Base-by-base conservation (phyloP, 139 green algal species). In the Chlamydomonas sp. region DNA sequence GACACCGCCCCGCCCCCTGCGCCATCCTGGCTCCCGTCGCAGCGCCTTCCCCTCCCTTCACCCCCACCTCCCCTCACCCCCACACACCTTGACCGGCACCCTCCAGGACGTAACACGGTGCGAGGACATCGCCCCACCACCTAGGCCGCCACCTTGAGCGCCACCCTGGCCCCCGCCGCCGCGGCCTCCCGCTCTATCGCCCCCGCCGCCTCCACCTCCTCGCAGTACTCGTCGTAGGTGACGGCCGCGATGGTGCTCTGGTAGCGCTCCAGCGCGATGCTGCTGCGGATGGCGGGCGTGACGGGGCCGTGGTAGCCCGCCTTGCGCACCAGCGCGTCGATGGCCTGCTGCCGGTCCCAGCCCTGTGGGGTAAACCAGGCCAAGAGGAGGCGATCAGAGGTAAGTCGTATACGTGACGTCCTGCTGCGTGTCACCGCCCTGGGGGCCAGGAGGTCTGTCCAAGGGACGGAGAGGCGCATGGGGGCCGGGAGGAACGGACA, bases 241-340 rank as follows among this genome's bases (percentile, higher is more conserved):
- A 89, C 63, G 20, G 77, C 49, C 3, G 68, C 68, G 17, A 89
- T 85, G 62, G 85, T 89, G 67, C 77, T 85, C 78, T 89, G 85
- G 68, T 89, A 89, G 20, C 85, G 85, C 77, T 85, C 85, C 78
- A 89, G 67, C 10, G 69, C 72, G 59, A 89, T 17, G 31, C 67
- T n/a, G 5, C 85, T 66, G 2, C 85, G 85, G 57, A 89, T 63
- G 5, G 59, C n/a, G 0, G 78, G 5, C 10, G 63, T 81, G 1
- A 84, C 72, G 57, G 68, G 59, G 0, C 85, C 78, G 58, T 31
- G 63, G 85, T 84, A 89, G 67, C 85, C 85, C 2, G 85, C 78
- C 85, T 89, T 89, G 85, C 85, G 85, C 10, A 89, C 79, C 16
- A 89, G 85, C 2, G 85, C 85, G 68, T 89, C 85, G 6, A 89